phyloP scores from a whole-genome alignment of 768 basidiomycete genomes.

The Suillus subaureus region DNA sequence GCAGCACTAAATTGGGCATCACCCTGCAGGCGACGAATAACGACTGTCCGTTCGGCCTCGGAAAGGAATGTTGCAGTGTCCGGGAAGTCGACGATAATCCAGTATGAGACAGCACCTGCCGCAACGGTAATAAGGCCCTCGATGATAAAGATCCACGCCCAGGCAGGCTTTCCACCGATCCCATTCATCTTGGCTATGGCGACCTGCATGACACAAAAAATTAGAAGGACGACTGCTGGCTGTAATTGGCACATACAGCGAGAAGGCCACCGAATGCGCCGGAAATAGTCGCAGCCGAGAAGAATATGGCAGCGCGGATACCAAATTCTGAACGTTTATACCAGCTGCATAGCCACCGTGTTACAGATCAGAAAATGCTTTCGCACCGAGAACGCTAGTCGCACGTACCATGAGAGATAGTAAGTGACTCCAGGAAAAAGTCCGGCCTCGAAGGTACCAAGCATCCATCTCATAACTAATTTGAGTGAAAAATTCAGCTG shows the following conservation, averaged over 20 bases:
- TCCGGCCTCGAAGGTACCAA: constrained; percentile 69
- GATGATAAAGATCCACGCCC: constrained; percentile 78
- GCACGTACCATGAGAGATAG: constrained; percentile 68
- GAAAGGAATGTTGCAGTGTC: constrained; percentile 78
- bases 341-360: constrained; percentile 40
- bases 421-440: constrained; percentile 54
- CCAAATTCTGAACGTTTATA: constrained; percentile 78
- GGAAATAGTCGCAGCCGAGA: constrained; percentile 76
- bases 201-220: constrained; percentile 30
- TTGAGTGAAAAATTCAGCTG: constrained; percentile 4
- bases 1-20: constrained; percentile 76
- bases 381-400: background rate
- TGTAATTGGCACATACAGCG: constrained; percentile 44
- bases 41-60: constrained; percentile 67
- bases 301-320: constrained; percentile 64
- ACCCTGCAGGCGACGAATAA: constrained; percentile 64
- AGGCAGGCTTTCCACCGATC: constrained; percentile 63
- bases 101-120: constrained; percentile 68
- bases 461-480: constrained; percentile 68
- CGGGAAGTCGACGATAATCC: constrained; percentile 82
- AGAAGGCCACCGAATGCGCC: constrained; percentile 84
- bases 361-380: constrained; percentile 35
- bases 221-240: background rate
- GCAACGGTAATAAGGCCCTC: constrained; percentile 70
- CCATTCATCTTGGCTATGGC: constrained; percentile 76